phyloP scores from a whole-genome alignment of 169 alveolate species.

The Plasmodium falciparum region DNA sequence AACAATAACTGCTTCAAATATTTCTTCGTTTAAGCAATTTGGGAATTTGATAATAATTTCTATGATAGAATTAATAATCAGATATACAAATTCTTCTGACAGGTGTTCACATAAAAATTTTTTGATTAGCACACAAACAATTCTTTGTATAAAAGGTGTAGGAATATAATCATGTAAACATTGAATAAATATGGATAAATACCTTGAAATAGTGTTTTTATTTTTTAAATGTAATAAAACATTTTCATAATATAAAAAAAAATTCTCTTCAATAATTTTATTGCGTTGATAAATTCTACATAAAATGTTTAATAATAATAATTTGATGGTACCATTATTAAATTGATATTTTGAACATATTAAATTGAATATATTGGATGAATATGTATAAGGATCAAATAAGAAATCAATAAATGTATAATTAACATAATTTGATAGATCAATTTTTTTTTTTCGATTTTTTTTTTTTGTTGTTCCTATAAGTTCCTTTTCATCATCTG shows the following conservation, averaged over 20 bases:
- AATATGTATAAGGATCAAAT: slow-evolving; percentile 27
- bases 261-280: slow-evolving; percentile 52
- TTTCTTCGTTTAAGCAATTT: slow-evolving; percentile 23
- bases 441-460: neutral
- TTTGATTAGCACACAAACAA: slow-evolving; percentile 16
- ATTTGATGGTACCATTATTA: slow-evolving; percentile 25
- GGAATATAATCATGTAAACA: slow-evolving; percentile 47
- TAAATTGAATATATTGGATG: slow-evolving; percentile 35
- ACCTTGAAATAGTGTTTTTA: slow-evolving; percentile 18
- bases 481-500: slow-evolving; percentile 1
- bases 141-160: slow-evolving; percentile 8
- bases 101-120: slow-evolving; percentile 14
- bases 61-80: slow-evolving; percentile 37
- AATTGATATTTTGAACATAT: slow-evolving; percentile 23
- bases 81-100: slow-evolving; percentile 51
- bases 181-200: slow-evolving; percentile 34
- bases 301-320: slow-evolving; percentile 25
- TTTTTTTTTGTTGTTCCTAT: neutral
- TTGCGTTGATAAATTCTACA: slow-evolving; percentile 43
- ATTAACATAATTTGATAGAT: slow-evolving; percentile 1
- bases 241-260: slow-evolving; percentile 38
- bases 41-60: slow-evolving; percentile 33
- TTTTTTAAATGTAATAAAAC: neutral
- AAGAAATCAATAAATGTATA: slow-evolving; percentile 32
- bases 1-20: slow-evolving; percentile 31